Conservation (phyloP, 805 yeast species). For the Yarrowia sp. region DNA sequence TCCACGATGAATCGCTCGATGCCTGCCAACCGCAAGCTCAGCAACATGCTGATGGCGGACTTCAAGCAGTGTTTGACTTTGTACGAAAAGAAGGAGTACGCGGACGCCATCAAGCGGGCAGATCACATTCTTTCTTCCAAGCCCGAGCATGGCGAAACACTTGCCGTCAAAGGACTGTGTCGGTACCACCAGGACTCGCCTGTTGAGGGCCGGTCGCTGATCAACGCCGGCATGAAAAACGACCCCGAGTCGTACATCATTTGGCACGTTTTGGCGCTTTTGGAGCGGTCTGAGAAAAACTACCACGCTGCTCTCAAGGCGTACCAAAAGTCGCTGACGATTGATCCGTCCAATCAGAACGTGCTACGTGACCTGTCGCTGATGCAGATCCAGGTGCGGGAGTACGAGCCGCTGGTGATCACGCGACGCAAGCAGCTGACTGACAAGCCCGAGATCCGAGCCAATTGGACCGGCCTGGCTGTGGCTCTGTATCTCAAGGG, state of each 20-base stretch:
- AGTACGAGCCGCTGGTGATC: slow-evolving; percentile 30
- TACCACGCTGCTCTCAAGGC: slow-evolving; percentile 80
- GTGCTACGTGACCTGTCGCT: slow-evolving; percentile 83
- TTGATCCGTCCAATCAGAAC: slow-evolving; percentile 78
- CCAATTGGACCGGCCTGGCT: slow-evolving; percentile 89
- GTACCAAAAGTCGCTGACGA: slow-evolving; percentile 74
- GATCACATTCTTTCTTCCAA: slow-evolving; percentile 80
- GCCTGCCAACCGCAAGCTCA: slow-evolving; percentile 48
- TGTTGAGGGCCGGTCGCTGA: slow-evolving; percentile 67
- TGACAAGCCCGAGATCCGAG: slow-evolving; percentile 46
- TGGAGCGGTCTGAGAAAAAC: slow-evolving; percentile 71
- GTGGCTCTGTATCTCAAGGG: slow-evolving; percentile 80
- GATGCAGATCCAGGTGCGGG: slow-evolving; percentile 80
- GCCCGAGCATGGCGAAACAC: slow-evolving; percentile 76
- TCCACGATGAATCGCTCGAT: neutral
- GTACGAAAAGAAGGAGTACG: slow-evolving; percentile 86
- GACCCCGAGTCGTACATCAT: slow-evolving; percentile 71
- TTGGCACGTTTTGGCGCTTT: slow-evolving; percentile 85
- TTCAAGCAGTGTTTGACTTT: slow-evolving; percentile 83
- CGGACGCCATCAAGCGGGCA: slow-evolving; percentile 77
- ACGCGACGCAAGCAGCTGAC: slow-evolving; percentile 35
- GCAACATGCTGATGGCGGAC: slow-evolving; percentile 70
- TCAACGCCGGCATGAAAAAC: slow-evolving; percentile 66
- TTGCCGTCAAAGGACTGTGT: slow-evolving; percentile 83
- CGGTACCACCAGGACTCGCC: slow-evolving; percentile 58